phyloP scores from a whole-genome alignment of 495 filamentous ascomycete genomes.

The Penicillium canariense region DNA sequence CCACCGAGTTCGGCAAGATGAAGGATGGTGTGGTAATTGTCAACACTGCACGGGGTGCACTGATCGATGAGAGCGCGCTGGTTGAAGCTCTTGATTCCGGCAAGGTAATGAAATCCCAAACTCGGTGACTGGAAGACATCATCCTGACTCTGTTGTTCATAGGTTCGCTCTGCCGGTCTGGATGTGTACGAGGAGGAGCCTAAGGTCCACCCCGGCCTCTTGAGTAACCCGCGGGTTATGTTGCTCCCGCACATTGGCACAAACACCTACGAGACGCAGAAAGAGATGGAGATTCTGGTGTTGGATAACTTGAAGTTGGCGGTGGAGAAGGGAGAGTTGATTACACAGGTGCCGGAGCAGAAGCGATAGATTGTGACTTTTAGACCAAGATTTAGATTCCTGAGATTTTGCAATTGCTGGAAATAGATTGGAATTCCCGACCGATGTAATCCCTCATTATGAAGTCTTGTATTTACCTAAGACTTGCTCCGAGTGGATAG shows the following conservation, averaged over 20 bases:
- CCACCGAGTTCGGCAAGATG: conserved; percentile 64
- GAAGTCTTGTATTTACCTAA: no score
- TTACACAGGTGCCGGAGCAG: conserved; percentile 73
- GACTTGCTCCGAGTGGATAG: no score
- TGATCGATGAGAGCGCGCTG: conserved; percentile 75
- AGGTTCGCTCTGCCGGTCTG: conserved; percentile 58
- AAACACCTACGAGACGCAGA: conserved; percentile 60
- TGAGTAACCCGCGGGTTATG: conserved; percentile 68
- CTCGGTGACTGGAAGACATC: not conserved
- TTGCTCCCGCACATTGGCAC: conserved; percentile 83
- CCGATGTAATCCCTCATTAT: no score
- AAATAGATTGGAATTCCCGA: not conserved
- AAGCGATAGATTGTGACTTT: conserved; percentile 23
- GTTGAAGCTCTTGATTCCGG: conserved; percentile 67
- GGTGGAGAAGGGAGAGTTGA: conserved; percentile 60
- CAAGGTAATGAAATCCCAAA: conserved; percentile 48
- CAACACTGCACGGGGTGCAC: conserved; percentile 78
- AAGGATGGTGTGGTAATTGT: conserved; percentile 77
- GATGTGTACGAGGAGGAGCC: conserved; percentile 85
- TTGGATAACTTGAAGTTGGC: conserved; percentile 65
- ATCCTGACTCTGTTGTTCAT: not conserved
- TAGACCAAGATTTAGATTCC: not conserved
- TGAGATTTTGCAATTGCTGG: not conserved
- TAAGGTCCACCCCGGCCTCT: conserved; percentile 64
- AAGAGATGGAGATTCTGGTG: conserved; percentile 75